phyloP scores from a whole-genome alignment of 2,329 filamentous ascomycete species.

The Nemania bipapillata region DNA sequence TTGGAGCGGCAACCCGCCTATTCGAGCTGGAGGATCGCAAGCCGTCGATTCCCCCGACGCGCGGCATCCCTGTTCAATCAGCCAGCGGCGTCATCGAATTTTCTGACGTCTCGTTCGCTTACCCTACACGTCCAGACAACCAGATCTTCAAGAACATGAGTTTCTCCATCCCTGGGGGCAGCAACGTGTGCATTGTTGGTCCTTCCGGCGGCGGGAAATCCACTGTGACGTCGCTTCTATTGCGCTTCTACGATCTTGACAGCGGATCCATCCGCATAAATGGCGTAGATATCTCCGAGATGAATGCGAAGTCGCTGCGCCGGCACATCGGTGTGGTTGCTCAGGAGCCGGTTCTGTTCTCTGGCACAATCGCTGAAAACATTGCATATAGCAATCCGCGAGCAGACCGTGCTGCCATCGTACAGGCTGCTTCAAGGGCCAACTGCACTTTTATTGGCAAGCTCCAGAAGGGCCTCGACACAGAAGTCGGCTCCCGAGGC shows the following conservation, averaged over 20 bases:
- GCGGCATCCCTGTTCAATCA: slow-evolving; percentile 79
- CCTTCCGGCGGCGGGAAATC: slow-evolving; percentile 96
- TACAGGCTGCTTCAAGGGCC: slow-evolving; percentile 86
- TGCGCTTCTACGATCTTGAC: slow-evolving; percentile 90
- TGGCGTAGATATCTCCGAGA: slow-evolving; percentile 80
- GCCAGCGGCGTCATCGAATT: slow-evolving; percentile 92
- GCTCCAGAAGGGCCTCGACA: slow-evolving; percentile 95
- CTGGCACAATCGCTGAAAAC: slow-evolving; percentile 84
- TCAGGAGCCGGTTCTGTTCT: slow-evolving; percentile 94
- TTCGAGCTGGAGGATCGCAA: slow-evolving; percentile 95
- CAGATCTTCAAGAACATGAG: slow-evolving; percentile 87
- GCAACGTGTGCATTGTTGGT: slow-evolving; percentile 95
- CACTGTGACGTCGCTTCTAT: slow-evolving; percentile 88
- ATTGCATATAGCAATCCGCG: slow-evolving; percentile 89
- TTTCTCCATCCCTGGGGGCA: slow-evolving; percentile 92
- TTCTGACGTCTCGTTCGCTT: slow-evolving; percentile 84
- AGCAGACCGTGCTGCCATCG: slow-evolving; percentile 81
- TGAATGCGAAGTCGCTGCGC: slow-evolving; percentile 94
- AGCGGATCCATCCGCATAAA: slow-evolving; percentile 82
- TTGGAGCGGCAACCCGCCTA: slow-evolving; percentile 92
- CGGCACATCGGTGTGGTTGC: slow-evolving; percentile 94
- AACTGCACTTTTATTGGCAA: slow-evolving; percentile 98
- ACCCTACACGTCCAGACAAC: slow-evolving; percentile 92
- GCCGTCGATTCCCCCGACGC: slow-evolving; percentile 86
- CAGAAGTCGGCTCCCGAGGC: slow-evolving; percentile 88